A percentile compares a stretch with the other conserved stretches of the same genome.
phyloP scores from a whole-genome alignment of 192 early-diverging fungal genomes.

The Endogone sp. region DNA sequence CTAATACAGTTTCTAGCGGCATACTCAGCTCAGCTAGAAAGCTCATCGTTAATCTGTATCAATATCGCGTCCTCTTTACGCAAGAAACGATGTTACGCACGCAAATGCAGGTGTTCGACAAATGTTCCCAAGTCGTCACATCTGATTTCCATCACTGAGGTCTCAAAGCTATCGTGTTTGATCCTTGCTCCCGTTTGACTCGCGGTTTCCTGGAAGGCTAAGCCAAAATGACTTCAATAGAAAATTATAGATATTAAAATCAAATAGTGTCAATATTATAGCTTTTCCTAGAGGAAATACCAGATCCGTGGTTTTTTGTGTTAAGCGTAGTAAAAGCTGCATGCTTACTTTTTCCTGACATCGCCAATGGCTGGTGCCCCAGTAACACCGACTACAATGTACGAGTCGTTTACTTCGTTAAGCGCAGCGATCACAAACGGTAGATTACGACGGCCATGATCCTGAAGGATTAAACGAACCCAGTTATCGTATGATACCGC shows the following conservation, averaged over 20 bases:
- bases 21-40: too few species aligned
- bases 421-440: conserved; percentile 80
- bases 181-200: conserved; percentile 57
- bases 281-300: too few species aligned
- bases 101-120: conserved; percentile 42
- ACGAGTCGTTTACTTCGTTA: conserved; percentile 52
- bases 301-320: too few species aligned
- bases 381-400: conserved; percentile 68
- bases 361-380: conserved; percentile 44
- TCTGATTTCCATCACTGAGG: conserved; percentile 72
- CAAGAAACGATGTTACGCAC: conserved; percentile 13
- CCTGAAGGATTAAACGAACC: conserved; percentile 44
- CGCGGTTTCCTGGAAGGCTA: conserved; percentile 79
- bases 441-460: conserved; percentile 61
- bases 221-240: conserved; percentile 64
- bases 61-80: too few species aligned
- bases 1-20: too few species aligned
- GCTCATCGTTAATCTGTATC: too few species aligned
- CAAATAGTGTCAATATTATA: too few species aligned
- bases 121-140: conserved; percentile 67
- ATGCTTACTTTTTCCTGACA: conserved; percentile 44
- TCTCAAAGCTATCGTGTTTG: conserved; percentile 79
- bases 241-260: background rate
- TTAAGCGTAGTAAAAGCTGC: background rate
- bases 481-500: too few species aligned